phyloP scores from a whole-genome alignment of 768 basidiomycete genomes.

The Auriculariales sp. region DNA sequence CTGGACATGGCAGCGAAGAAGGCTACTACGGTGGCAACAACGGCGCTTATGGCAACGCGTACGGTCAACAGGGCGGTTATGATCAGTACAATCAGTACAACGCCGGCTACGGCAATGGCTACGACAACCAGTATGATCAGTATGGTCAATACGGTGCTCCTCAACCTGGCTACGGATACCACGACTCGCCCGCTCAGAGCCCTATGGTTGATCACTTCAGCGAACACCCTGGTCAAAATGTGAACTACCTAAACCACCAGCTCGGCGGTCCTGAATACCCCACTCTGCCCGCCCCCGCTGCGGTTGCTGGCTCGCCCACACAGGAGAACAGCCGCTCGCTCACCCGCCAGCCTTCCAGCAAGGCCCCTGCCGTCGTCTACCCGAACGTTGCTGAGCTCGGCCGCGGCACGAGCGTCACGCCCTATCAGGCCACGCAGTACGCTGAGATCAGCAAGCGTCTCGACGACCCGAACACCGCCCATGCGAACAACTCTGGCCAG shows the following conservation, averaged over 20 bases:
- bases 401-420: slow-evolving; percentile 39
- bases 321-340: background rate
- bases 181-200: slow-evolving; percentile 4
- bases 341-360: background rate
- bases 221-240: background rate
- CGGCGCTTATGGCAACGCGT: slow-evolving; percentile 27
- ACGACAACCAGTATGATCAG: slow-evolving; percentile 16
- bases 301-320: background rate
- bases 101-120: slow-evolving; percentile 19
- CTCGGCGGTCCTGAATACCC: slow-evolving; percentile 1
- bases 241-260: background rate
- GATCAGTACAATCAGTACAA: slow-evolving; percentile 23
- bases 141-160: slow-evolving; percentile 2
- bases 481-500: slow-evolving; percentile 12
- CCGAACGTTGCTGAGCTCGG: background rate
- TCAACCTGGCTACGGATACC: background rate
- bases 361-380: background rate
- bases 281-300: slow-evolving; percentile 1
- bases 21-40: background rate
- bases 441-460: slow-evolving; percentile 31
- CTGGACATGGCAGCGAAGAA: background rate
- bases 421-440: slow-evolving; percentile 65
- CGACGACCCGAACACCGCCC: slow-evolving; percentile 12
- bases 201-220: slow-evolving; percentile 2
- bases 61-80: slow-evolving; percentile 15